These are phyloP conservation scores for Phaeosphaeriaceae sp. DNA, from an alignment of 2,329 filamentous ascomycete species.

Conservation along the genomic window DNA sequence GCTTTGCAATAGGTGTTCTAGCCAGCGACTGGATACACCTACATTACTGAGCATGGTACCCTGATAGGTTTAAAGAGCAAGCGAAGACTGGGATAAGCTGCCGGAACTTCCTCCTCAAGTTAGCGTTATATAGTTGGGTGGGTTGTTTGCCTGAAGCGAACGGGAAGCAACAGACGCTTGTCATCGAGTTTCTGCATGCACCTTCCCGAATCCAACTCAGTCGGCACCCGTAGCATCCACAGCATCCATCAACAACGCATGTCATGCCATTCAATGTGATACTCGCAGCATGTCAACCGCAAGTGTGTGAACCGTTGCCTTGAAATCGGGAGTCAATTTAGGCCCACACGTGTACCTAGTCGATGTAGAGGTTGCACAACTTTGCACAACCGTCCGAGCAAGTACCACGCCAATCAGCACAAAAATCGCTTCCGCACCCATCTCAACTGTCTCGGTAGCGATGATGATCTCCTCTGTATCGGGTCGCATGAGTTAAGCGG, in stretches of 20 bases:
- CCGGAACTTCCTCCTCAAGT: conserved; percentile 23
- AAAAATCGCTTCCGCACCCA: not conserved
- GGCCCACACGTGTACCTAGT: not conserved
- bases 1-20: conserved; percentile 11
- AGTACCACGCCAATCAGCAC: not conserved
- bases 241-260: not conserved
- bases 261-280: conserved; percentile 11
- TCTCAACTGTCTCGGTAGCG: not conserved
- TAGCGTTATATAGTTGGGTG: conserved; percentile 14
- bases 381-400: conserved; percentile 2
- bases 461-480: not conserved
- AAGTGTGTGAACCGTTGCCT: not conserved
- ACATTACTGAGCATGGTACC: conserved; percentile 6
- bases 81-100: not conserved
- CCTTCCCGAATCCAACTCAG: conserved; percentile 13
- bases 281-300: conserved; percentile 2
- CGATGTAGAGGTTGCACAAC: not conserved
- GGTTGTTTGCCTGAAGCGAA: conserved; percentile 13
- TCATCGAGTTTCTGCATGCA: conserved; percentile 28
- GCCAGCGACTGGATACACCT: conserved; percentile 4
- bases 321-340: too few relatives aligned
- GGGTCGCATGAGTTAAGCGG: too few relatives aligned
- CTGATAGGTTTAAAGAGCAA: conserved; percentile 20
- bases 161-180: conserved; percentile 28
- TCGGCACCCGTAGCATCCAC: conserved; percentile 7